Conservation (phyloP, 306 rosid species). For the Alnus glutinosa region DNA sequence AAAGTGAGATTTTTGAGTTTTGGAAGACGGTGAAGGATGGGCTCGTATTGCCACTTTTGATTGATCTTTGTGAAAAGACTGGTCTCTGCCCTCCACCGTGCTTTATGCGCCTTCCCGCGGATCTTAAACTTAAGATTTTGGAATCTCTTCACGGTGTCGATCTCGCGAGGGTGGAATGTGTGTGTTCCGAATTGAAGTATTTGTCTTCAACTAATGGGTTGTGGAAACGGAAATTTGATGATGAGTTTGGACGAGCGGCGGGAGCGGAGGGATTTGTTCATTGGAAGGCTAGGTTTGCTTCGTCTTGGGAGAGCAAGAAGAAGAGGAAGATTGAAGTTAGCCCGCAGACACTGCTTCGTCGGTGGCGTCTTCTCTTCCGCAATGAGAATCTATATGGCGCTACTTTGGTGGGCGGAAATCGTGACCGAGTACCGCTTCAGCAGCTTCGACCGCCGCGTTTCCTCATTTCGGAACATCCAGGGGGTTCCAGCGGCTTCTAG, state of each 20-base stretch:
- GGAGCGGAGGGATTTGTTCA: not conserved
- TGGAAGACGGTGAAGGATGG: conserved; percentile 82
- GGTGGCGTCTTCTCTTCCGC: not conserved
- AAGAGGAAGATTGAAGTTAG: not conserved
- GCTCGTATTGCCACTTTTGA: conserved; percentile 71
- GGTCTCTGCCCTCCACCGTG: conserved; percentile 64
- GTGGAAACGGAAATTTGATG: conserved; percentile 62
- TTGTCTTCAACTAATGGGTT: conserved; percentile 48
- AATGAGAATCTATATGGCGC: conserved; percentile 22
- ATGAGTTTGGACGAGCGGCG: conserved; percentile 36
- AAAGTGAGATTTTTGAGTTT: conserved; percentile 48
- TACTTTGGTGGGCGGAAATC: conserved; percentile 48
- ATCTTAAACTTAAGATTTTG: conserved; percentile 63
- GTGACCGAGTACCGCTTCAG: conserved; percentile 27
- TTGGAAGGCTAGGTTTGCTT: conserved; percentile 46
- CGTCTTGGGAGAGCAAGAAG: conserved; percentile 33
- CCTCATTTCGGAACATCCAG: conserved; percentile 33
- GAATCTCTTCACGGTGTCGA: conserved; percentile 62
- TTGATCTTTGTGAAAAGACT: conserved; percentile 68
- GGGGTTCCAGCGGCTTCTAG: no score
- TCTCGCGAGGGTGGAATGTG: conserved; percentile 53
- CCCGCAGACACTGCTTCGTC: not conserved
- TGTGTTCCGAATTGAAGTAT: conserved; percentile 50
- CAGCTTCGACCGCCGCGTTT: not conserved
- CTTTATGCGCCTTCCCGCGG: conserved; percentile 66